Evolutionary conservation across 176 grass and related monocot species (phyloP), one percentile per base, ranked within the genome.

Genomic region (Rhynchospora breviuscula): DNA sequence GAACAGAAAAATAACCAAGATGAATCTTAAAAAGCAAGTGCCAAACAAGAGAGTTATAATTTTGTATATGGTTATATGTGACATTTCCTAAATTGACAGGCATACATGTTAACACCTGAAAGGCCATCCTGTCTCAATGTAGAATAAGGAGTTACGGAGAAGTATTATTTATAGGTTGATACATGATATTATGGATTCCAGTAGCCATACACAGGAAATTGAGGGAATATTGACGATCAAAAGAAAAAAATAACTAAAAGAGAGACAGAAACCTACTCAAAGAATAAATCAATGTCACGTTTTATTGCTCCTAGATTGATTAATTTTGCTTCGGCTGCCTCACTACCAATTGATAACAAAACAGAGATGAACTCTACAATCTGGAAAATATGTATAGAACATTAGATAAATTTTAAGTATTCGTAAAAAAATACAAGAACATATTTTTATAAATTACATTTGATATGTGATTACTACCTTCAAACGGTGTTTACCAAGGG

Each of bases 311-410:
- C 93, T 63, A 91, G 89, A 23, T 86, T 78, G 82, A 91, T 91
- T 80, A 99, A 83, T 67, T 88, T 83, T 17, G 67, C 82, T 89
- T 99, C 96, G 18, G 93, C 93, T 82, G 85, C 63, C 88, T 90
- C 89, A 81, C 89, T 95, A 84, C 93, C 96, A 83, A 99, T 93
- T 35, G 96, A 89, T 59, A 99, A 86, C 81, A 99, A 86, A 87
- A 95, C 93, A 40, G 91, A 99, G 74, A 99, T 90, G 79, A 99
- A 99, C 89, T 99, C 93, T 31, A 95, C 93, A 86, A 99, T 93
- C 96, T 99, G 89, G 10, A 93, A 87, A 89, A n/a, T 11, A 84
- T 83, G 57, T 4, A 81, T 21, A 6, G 59, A 88, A 62, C 22
- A 69, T 84, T 56, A 92, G 35, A 80, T 10, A 85, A 44, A 53